phyloP scores from a whole-genome alignment of 2,329 filamentous ascomycete species.

The Myrmaecium sp. region DNA sequence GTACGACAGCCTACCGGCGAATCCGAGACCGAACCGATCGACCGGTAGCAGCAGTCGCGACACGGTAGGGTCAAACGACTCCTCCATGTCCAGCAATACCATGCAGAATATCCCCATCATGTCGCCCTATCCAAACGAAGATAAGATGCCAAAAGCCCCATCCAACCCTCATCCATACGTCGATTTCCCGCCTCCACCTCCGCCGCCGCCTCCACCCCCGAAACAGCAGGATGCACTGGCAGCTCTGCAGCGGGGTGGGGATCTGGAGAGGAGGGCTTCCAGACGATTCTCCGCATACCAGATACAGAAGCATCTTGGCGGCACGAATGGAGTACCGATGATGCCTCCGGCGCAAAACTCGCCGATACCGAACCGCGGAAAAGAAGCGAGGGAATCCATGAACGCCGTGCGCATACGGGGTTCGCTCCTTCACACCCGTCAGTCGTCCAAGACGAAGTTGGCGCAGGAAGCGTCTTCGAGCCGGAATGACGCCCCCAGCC shows the following conservation, averaged over 20 bases:
- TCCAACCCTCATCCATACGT: constrained; percentile 25
- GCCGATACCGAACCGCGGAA: constrained; percentile 69
- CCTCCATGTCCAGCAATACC: constrained; percentile 54
- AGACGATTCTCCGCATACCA: constrained; percentile 92
- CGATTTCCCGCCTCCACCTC: constrained; percentile 52
- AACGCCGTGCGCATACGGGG: constrained; percentile 48
- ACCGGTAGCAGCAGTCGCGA: constrained; percentile 17
- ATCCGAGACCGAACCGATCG: constrained; percentile 15
- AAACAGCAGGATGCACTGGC: constrained; percentile 81
- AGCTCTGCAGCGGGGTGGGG: constrained; percentile 77
- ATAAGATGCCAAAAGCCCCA: constrained; percentile 26
- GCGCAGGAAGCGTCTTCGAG: constrained; percentile 48
- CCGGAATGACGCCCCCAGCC: constrained; percentile 27
- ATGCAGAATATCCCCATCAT: constrained; percentile 63
- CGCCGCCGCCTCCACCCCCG: constrained; percentile 63
- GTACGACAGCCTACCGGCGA: constrained; percentile 21
- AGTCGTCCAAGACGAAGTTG: constrained; percentile 28
- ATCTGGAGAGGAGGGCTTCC: constrained; percentile 82
- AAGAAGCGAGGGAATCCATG: constrained; percentile 73
- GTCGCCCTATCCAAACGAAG: constrained; percentile 52
- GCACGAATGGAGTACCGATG: constrained; percentile 69
- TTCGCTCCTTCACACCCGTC: constrained; percentile 35
- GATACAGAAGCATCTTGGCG: constrained; percentile 82
- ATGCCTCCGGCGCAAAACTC: constrained; percentile 64
- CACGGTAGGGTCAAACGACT: constrained; percentile 25